Evolutionary conservation across 75 land plant species (phyloP), one percentile per base, ranked within the genome.

Genomic region (Cupressus sempervirens): DNA sequence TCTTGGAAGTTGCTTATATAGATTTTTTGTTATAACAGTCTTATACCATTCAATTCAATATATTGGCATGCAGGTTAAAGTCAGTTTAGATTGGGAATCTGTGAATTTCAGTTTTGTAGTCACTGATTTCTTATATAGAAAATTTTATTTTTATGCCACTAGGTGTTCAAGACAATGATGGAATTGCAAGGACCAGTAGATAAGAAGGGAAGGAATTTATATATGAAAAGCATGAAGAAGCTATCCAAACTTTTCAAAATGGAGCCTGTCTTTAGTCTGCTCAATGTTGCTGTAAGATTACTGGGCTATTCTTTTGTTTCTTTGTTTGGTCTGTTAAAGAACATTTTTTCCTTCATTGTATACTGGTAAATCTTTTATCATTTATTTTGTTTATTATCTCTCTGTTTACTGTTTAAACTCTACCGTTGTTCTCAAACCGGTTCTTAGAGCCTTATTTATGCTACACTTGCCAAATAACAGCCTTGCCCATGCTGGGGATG

Each of bases 281-380:
- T 96, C 41, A 90, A 93, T 88, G 94, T 95, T 91, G 98, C 98
- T 86, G 98, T 96, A 89, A 92, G 93, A 70, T 68, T 84, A 52
- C 36, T 18, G 1, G 20, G 40, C 86, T 72, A n/a, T 88, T 86
- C 35, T 30, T 84, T 84, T 41, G 58, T 86, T 23, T 36, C 46
- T 84, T 40, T 14, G 45, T 36, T 40, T 43, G 41, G 56, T 41
- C 36, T 41, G 14, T 46, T 65, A 29, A 68, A 20, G 7, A 0
- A n/a, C 30, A 68, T 29, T 9, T 32, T 9, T n/a, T 68, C 30
- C 34, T 30, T 68, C 32, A 68, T n/a, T 9, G 2, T 68, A 10
- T 9, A 68, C 13, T 30, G 32, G 29, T 68, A 68, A 10, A 68
- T 68, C 29, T 11, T 10, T 68, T 68, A 9, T n/a, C 6, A n/a